Evolutionary conservation across 345 rosid species (phyloP), one percentile per base, ranked within the genome.

Genomic region (Zanthoxylum bungeanum): DNA sequence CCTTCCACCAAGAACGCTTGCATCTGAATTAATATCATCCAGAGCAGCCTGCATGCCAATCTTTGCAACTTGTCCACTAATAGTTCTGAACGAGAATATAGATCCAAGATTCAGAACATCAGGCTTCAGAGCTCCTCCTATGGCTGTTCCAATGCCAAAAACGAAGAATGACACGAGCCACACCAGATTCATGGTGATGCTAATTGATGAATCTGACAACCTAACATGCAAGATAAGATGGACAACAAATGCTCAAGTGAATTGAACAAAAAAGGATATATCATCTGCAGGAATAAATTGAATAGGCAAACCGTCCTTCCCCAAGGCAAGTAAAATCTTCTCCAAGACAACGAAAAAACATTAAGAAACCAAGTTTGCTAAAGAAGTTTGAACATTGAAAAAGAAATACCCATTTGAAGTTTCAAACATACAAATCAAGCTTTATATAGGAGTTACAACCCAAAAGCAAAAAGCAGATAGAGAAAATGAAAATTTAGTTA

Each of bases 11-110:
- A 91, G 97, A 71, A 89, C 40, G 53, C 44, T 71, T 7, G 88
- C 88, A 77, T 91, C 93, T 10, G 93, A 83, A 76, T 91, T 91
- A 0, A 91, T 84, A 73, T 89, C 97, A 12, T 82, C 73, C 83
- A 82, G 80, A 31, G 97, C 97, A 76, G 97, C 93, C 78, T 82
- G 68, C 77, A 87, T 82, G 77, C 93, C 92, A 59, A 87, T 75
- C 77, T 55, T 78, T 39, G 93, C 71, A 68, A 91, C 92, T 60
- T 28, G 59, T 59, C 91, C 93, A 66, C 86, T 73, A 55, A 79
- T 76, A 34, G 92, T 83, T 14, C 19, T 4, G 36, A 83, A 71
- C 64, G 89, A 60, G 69, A 83, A 87, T 50, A 87, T 89, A 51
- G 97, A 90, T 77, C 97, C 97, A 76, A 91, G 82, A 73, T 80